Base-by-base conservation (phyloP, 768 basidiomycete genomes). In the Heimioporus sp. region DNA sequence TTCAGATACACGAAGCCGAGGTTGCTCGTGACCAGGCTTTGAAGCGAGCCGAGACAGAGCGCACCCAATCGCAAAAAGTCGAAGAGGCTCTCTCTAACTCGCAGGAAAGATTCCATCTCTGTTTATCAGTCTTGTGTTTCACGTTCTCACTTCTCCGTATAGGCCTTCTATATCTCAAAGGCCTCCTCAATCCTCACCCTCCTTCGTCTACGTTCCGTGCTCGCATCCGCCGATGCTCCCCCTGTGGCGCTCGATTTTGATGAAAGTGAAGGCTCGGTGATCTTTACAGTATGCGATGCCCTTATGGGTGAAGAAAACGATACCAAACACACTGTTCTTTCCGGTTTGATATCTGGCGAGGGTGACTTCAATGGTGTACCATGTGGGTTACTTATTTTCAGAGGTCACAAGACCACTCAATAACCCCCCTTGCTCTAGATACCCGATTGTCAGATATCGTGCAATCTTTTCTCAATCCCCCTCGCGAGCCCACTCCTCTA, bases 1-100 rank as follows among this genome's bases (percentile, higher is more conserved):
- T 48, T 11, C 56, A 91, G 90, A 67, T 67, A 39, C 74, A 86
- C 57, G 90, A 92, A 70, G 72, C 78, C 1, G 87, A 88, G 55
- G 59, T 80, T 15, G 75, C 73, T 1, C 80, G 80, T 40, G 82
- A 88, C 57, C 61, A 81, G 21, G 72, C 80, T 12, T 61, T 65
- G 42, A 83, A 81, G 65, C 79, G 78, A 52, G 73, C 70, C 40
- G 83, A 87, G 59, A 72, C 73, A 20, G 83, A 85, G 48, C 80
- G 76, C 57, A 71, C 71, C 16, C 81, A 85, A 57, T 78, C 78
- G 53, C 71, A 76, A 39, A 80, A 80, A 55, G 66, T 86, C 43
- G 70, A 78, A 34, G 70, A 77, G 5, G 83, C 83, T 43, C 72
- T 89, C 44, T 72, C 79, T 46, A 75, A 75, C 37, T 76, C 84